Evolutionary conservation across 2,329 filamentous ascomycete species (phyloP).

Genomic region (Colletotrichum horii): DNA sequence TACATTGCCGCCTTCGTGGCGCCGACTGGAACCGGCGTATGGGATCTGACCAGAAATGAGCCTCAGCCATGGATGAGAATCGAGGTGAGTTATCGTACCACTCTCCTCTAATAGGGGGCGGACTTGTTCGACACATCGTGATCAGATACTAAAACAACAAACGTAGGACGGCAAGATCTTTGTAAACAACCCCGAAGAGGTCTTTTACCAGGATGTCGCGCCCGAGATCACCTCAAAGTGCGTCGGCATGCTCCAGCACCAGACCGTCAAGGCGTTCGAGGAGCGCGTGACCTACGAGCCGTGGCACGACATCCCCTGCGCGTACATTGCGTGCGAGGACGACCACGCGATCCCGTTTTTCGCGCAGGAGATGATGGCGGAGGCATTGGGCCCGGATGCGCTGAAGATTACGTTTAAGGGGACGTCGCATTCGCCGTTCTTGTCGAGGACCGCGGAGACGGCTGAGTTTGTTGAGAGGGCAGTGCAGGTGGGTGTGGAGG

Average conservation of each 20-base stretch:
- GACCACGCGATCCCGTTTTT: conserved; percentile 26
- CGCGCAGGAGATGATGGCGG: conserved; percentile 24
- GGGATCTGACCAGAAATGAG: conserved; percentile 19
- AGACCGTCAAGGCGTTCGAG: conserved; percentile 20
- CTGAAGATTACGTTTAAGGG: neutral
- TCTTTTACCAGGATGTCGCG: conserved; percentile 29
- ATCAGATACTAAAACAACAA: neutral
- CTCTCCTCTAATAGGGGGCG: neutral
- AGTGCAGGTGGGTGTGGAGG: neutral
- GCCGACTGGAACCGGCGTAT: conserved; percentile 26
- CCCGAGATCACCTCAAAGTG: neutral
- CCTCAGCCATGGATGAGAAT: conserved; percentile 28
- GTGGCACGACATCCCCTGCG: conserved; percentile 29
- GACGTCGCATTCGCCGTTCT: conserved; percentile 6
- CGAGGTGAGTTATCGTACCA: conserved; percentile 19
- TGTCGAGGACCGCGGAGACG: neutral
- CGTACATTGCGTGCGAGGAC: conserved; percentile 28
- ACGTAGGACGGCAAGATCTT: neutral
- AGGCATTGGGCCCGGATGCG: neutral
- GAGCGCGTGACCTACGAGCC: conserved; percentile 26
- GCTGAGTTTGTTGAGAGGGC: neutral
- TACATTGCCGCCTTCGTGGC: conserved; percentile 39
- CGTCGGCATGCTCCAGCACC: conserved; percentile 2
- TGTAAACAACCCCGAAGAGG: neutral
- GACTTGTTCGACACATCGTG: rapidly evolving